Percentiles rank a stretch among this genome's conserved stretches.
These are phyloP conservation scores for Camellia granthamiana DNA, from an alignment of 148 eudicot species.

Conservation along the genomic window DNA sequence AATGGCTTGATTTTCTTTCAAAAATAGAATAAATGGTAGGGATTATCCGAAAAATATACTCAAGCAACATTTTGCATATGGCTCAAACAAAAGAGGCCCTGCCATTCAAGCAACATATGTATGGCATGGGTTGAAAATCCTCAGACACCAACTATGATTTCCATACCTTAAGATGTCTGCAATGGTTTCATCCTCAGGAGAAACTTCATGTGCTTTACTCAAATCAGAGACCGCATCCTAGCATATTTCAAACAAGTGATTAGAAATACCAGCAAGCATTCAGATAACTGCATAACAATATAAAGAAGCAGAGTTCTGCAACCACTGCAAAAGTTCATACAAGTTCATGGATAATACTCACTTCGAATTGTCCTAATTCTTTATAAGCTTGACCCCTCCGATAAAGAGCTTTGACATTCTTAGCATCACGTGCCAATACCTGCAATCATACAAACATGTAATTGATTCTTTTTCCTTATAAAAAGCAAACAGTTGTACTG, in stretches of 20 bases:
- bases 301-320: slow-evolving; percentile 11
- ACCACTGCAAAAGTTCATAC: slow-evolving; percentile 2
- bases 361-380: slow-evolving; percentile 70
- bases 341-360: slow-evolving; percentile 33
- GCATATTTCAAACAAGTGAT: background rate
- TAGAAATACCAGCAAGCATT: background rate
- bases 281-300: slow-evolving; percentile 18
- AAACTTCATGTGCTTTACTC: slow-evolving; percentile 74
- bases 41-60: background rate
- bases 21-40: background rate
- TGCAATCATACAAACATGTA: slow-evolving; percentile 22
- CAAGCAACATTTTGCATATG: slow-evolving; percentile 5
- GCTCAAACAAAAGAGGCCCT: background rate
- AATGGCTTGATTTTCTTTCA: background rate
- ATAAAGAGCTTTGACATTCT: slow-evolving; percentile 86
- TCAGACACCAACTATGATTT: background rate
- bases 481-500: background rate
- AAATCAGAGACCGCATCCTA: slow-evolving; percentile 86
- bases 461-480: background rate
- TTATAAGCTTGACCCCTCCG: slow-evolving; percentile 95
- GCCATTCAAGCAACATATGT: background rate
- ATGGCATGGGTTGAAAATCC: background rate
- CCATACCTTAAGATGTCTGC: slow-evolving; percentile 77
- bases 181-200: slow-evolving; percentile 90
- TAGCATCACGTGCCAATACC: slow-evolving; percentile 73